Percentiles rank a stretch among this genome's conserved stretches.
These are phyloP conservation scores for Lomentospora prolificans DNA, from an alignment of 2,329 filamentous ascomycete species.

Conservation along the genomic window DNA sequence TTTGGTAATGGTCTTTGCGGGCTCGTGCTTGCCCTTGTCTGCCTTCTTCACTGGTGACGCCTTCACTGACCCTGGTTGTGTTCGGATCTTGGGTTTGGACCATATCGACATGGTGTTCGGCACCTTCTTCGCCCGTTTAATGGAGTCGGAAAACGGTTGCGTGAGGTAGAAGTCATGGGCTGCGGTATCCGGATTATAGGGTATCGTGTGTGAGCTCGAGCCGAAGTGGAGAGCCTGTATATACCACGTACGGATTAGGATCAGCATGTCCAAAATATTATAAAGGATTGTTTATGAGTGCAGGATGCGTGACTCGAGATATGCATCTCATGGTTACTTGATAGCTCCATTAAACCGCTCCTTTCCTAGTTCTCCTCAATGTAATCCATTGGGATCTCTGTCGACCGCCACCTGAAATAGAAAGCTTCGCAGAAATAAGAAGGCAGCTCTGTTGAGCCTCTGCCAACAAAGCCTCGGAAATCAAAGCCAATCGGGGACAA, in stretches of 20 bases:
- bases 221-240: conserved; percentile 45
- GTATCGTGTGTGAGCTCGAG: conserved; percentile 36
- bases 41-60: conserved; percentile 4
- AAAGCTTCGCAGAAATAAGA: not conserved
- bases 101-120: conserved; percentile 43
- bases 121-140: conserved; percentile 35
- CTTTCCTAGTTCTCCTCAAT: too few species aligned
- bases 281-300: too few species aligned
- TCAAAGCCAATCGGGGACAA: conserved; percentile 8
- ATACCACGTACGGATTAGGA: conserved; percentile 1
- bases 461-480: conserved; percentile 5
- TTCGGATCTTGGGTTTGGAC: conserved; percentile 15
- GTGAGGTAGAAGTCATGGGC: conserved; percentile 49
- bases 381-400: too few species aligned
- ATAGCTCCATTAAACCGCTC: too few species aligned
- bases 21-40: conserved; percentile 19
- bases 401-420: too few species aligned
- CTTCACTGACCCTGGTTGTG: conserved; percentile 1
- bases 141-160: conserved; percentile 34
- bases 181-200: conserved; percentile 32
- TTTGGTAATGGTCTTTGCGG: conserved; percentile 16
- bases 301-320: too few species aligned
- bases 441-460: not conserved
- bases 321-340: too few species aligned
- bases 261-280: not conserved